phyloP scores from a whole-genome alignment of 371 early-diverging fungal species.

The Umbelopsis sp. region DNA sequence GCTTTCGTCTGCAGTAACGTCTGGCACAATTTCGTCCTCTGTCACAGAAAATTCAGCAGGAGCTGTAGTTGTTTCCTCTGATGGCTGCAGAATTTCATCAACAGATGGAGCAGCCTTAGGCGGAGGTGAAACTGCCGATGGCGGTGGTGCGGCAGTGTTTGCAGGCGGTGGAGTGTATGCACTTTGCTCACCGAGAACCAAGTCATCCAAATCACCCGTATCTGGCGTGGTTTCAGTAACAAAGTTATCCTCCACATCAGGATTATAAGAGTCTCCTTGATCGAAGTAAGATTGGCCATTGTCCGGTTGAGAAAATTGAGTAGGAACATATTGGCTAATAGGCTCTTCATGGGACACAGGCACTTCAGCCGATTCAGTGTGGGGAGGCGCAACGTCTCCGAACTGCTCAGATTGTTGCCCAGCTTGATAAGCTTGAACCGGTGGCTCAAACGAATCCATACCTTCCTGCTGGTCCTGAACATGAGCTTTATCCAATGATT shows the following conservation, averaged over 20 bases:
- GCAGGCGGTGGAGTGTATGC: neutral
- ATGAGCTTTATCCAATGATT: conserved; percentile 20
- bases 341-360: neutral
- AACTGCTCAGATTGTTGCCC: too few species aligned
- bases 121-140: conserved; percentile 12
- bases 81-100: too few species aligned
- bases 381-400: too few species aligned
- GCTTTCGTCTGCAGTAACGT: too few species aligned
- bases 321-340: neutral
- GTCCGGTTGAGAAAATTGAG: neutral
- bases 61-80: conserved; percentile 1
- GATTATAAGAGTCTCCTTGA: neutral
- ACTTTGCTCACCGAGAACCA: conserved; percentile 2
- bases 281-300: neutral
- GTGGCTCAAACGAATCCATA: conserved; percentile 19
- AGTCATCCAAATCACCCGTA: conserved; percentile 11
- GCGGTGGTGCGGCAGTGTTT: neutral
- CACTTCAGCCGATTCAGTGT: too few species aligned
- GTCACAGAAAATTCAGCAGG: neutral
- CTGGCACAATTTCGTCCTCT: neutral
- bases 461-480: neutral
- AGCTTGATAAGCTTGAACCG: conserved; percentile 19
- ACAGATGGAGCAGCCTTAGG: neutral
- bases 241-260: neutral
- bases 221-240: neutral